Evolutionary conservation across 176 grass and related monocot species (phyloP).

Genomic region (Lolium rigidum): DNA sequence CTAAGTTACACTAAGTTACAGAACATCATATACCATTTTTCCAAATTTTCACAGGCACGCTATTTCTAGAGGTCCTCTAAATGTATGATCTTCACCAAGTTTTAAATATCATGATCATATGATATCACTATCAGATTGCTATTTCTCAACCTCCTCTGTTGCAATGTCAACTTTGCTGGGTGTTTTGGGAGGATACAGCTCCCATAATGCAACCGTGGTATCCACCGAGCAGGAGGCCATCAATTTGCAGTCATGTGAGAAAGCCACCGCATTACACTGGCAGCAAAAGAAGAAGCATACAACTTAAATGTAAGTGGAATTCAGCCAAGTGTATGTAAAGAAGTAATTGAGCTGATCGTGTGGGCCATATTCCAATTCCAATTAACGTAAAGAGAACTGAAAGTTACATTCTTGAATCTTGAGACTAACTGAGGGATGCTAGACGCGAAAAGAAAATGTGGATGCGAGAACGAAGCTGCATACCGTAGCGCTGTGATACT

Average conservation of each 20-base stretch:
- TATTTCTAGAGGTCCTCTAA: background rate
- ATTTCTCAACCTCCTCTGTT: background rate
- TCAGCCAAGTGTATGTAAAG: background rate
- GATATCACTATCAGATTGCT: background rate
- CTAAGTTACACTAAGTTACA: background rate
- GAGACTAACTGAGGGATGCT: background rate
- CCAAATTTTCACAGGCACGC: background rate
- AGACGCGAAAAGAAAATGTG: background rate
- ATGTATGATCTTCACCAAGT: background rate
- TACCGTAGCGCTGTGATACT: slow-evolving; percentile 84
- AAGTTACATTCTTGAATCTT: background rate
- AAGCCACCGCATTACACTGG: slow-evolving; percentile 81
- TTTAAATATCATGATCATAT: background rate
- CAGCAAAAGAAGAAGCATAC: background rate
- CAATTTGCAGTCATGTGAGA: slow-evolving; percentile 76
- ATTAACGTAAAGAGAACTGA: too few species aligned
- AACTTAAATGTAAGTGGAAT: slow-evolving; percentile 3
- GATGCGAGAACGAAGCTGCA: slow-evolving; percentile 28
- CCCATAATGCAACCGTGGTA: slow-evolving; percentile 77
- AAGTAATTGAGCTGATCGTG: background rate
- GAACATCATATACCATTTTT: background rate
- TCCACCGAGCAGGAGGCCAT: slow-evolving; percentile 92
- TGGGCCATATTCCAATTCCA: background rate
- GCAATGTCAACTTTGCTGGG: background rate
- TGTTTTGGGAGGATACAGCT: slow-evolving; percentile 73